Evolutionary conservation across 2,329 filamentous ascomycete species (phyloP), one percentile per base, ranked within the genome.

Genomic region (Diaporthe ilicicola): DNA sequence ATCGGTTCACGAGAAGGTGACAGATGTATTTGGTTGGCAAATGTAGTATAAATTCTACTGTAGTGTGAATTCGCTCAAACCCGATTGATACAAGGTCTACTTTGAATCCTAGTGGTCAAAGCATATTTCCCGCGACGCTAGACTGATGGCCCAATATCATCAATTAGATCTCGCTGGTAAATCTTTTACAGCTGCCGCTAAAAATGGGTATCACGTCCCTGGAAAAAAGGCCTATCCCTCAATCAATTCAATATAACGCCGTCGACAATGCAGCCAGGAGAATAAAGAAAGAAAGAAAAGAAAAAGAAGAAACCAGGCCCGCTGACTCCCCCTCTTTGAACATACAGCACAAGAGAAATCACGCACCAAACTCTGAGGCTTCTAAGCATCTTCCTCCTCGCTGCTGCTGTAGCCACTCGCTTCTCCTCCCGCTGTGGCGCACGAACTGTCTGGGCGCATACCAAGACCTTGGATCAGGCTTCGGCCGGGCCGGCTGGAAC

Each of bases 401-500:
- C 76, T 75, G 32, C 81, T 81, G 54, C 53, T 59, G 73, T 81
- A 82, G 0, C 79, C 79, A 67, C 83, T 85, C 70, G 78, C 78
- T 1, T 78, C 76, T 5, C 78, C 82, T 50, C 59, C 82, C 19
- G 80, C 82, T 2, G 83, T 85, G 5, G 83, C 83, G 9, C 77
- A 78, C 4, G 83, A 84, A 39, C 81, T 84, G 7, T 77, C 78
- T 0, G 77, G 76, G 0, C 77, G 77, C 9, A 75, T 72, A 3
- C 74, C 70, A 9, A 48, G 17, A 1, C 44, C 56, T 13, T 55
- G 62, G 15, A 42, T 34, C 10, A 65, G 51, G 29, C 39, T 55
- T n/a, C 59, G 53, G 2, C 27, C 54, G 10, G 29, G 48, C 24
- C 39, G 46, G 48, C 24, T 50, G 13, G 59, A 53, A 2, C n/a